Evolutionary conservation across 768 basidiomycete species (phyloP).

Genomic region (Flagelloscypha sp.): DNA sequence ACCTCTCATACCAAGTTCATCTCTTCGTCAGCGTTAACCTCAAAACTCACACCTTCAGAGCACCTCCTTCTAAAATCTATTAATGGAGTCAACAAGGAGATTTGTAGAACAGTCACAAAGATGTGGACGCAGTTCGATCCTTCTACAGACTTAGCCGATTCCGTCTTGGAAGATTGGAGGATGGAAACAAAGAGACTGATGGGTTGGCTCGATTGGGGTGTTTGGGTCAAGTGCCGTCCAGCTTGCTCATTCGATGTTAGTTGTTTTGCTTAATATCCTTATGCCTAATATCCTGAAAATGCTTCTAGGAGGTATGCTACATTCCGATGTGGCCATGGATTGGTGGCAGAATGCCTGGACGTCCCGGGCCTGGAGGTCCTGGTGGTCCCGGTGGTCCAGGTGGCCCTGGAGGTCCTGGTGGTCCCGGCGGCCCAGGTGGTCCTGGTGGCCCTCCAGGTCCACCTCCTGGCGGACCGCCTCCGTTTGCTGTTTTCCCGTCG

Average conservation of each 20-base stretch:
- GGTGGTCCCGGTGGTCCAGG: no score
- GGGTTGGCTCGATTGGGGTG: constrained; percentile 18
- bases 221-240: constrained; percentile 17
- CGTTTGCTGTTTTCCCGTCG: no score
- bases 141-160: constrained; percentile 3
- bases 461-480: no score
- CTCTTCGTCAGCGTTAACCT: neutral
- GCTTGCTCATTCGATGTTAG: constrained; percentile 15
- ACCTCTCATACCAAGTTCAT: constrained; percentile 23
- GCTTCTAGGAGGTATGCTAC: constrained; percentile 17
- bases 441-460: no score
- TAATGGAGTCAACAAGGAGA: constrained; percentile 14
- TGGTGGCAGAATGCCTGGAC: constrained; percentile 4
- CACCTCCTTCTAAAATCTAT: constrained; percentile 12
- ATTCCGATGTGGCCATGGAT: constrained; percentile 15
- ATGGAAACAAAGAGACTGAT: constrained; percentile 7
- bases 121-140: constrained; percentile 13
- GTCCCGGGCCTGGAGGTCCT: no score
- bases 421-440: no score
- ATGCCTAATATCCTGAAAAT: no score
- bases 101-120: constrained; percentile 12
- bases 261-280: constrained; percentile 9
- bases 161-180: constrained; percentile 10
- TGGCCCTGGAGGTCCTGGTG: no score
- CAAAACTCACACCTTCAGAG: constrained; percentile 12